Conservation (phyloP, 139 green algal species). For the Picochlorum sp. region DNA sequence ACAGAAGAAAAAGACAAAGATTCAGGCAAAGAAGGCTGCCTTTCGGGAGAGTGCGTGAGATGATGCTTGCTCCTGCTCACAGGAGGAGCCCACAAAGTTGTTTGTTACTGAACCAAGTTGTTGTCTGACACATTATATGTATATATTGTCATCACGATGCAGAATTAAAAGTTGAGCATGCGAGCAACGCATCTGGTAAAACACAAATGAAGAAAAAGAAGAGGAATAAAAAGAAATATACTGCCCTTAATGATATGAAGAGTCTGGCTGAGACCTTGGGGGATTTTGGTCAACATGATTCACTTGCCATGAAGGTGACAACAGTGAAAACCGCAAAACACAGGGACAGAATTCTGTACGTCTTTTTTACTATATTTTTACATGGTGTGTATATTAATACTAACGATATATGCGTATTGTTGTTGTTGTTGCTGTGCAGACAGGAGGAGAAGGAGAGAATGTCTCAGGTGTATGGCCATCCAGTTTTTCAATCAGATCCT, state of each 20-base stretch:
- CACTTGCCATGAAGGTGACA: not conserved
- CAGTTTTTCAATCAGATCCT: conserved; percentile 36
- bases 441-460: conserved; percentile 28
- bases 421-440: conserved; percentile 2
- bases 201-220: not conserved
- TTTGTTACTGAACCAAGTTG: not conserved
- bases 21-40: conserved; percentile 19
- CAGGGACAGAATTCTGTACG: not conserved
- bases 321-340: not conserved
- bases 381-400: too few species aligned
- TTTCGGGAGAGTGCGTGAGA: conserved; percentile 23
- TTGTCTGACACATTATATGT: too few species aligned
- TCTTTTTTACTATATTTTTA: too few species aligned
- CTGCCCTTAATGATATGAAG: not conserved
- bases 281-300: not conserved
- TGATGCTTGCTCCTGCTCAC: not conserved
- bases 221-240: not conserved
- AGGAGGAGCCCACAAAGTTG: not conserved
- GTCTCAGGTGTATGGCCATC: conserved; percentile 36
- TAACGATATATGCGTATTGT: not conserved
- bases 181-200: not conserved
- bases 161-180: not conserved
- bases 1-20: not conserved
- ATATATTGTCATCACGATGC: not conserved
- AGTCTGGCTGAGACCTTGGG: not conserved